Evolutionary conservation across 75 land plant genomes (phyloP).

Genomic region (Adiantum capillusveneris): DNA sequence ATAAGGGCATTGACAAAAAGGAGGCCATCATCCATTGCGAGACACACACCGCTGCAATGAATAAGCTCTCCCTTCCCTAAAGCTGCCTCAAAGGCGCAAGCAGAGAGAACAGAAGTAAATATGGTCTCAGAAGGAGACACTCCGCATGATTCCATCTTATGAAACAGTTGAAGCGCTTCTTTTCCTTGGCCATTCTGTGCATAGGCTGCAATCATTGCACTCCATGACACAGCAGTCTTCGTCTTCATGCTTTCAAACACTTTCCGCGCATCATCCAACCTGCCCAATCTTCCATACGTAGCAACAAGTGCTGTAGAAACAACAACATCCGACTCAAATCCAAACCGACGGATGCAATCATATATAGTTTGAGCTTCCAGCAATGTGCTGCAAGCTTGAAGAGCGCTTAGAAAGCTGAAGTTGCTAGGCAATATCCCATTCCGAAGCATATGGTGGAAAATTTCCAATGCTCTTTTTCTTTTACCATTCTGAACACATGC

Average conservation of each 20-base stretch:
- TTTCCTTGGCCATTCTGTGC: background rate
- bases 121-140: conserved; percentile 35
- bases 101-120: conserved; percentile 45
- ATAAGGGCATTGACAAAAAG: conserved; percentile 7
- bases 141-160: conserved; percentile 3
- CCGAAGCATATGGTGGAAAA: conserved; percentile 28
- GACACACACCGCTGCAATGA: background rate
- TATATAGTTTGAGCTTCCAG: conserved; percentile 18
- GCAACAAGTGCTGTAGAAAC: conserved; percentile 44
- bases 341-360: conserved; percentile 12
- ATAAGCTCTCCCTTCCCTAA: conserved; percentile 18
- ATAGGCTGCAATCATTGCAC: conserved; percentile 12
- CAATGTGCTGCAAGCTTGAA: conserved; percentile 20
- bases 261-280: conserved; percentile 46
- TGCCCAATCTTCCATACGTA: conserved; percentile 75
- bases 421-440: conserved; percentile 13
- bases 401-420: conserved; percentile 26
- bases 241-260: conserved; percentile 31
- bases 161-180: conserved; percentile 7
- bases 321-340: conserved; percentile 18
- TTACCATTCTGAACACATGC: conserved; percentile 17
- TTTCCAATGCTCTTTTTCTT: conserved; percentile 8
- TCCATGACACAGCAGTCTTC: conserved; percentile 12
- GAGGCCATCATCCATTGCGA: conserved; percentile 6
- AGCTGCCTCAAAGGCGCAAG: conserved; percentile 47